Evolutionary conservation across 2,329 filamentous ascomycete species (phyloP).

Genomic region (Talaromyces islandicus): DNA sequence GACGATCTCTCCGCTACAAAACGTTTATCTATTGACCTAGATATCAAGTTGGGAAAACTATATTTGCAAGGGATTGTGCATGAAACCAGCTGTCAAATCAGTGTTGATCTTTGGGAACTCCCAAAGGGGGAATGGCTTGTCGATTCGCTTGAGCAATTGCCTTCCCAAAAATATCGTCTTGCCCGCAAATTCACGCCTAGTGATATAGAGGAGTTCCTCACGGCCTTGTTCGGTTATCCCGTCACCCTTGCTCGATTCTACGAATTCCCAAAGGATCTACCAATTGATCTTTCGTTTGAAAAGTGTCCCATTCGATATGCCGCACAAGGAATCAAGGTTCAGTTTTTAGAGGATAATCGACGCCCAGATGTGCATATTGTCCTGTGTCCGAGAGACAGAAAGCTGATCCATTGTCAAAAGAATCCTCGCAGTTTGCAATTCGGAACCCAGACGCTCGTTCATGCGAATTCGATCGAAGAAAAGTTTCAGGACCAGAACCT

Average conservation of each 20-base stretch:
- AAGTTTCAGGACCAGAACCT: background rate
- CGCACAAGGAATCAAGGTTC: background rate
- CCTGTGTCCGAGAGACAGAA: background rate
- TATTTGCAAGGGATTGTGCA: slow-evolving; percentile 26
- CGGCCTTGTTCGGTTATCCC: slow-evolving; percentile 64
- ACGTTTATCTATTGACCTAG: slow-evolving; percentile 51
- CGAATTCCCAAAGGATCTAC: slow-evolving; percentile 1
- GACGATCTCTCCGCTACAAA: slow-evolving; percentile 55
- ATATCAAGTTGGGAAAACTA: slow-evolving; percentile 15
- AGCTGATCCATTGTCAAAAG: background rate
- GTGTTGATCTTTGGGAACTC: slow-evolving; percentile 50
- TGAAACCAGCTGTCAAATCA: slow-evolving; percentile 46
- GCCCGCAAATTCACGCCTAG: slow-evolving; percentile 63
- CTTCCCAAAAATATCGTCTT: slow-evolving; percentile 19
- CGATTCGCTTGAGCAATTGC: slow-evolving; percentile 4
- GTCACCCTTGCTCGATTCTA: slow-evolving; percentile 66
- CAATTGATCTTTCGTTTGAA: background rate
- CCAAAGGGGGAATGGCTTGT: slow-evolving; percentile 62
- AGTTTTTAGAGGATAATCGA: background rate
- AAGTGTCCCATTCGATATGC: background rate
- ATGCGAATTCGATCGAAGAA: background rate
- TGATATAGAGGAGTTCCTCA: slow-evolving; percentile 70
- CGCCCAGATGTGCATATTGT: slow-evolving; percentile 1
- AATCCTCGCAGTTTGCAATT: slow-evolving; percentile 1
- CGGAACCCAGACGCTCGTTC: slow-evolving; percentile 3